A percentile compares a stretch with the other conserved stretches of the same genome.
phyloP scores from a whole-genome alignment of 805 yeast genomes.

The Ogataea saltuana region DNA sequence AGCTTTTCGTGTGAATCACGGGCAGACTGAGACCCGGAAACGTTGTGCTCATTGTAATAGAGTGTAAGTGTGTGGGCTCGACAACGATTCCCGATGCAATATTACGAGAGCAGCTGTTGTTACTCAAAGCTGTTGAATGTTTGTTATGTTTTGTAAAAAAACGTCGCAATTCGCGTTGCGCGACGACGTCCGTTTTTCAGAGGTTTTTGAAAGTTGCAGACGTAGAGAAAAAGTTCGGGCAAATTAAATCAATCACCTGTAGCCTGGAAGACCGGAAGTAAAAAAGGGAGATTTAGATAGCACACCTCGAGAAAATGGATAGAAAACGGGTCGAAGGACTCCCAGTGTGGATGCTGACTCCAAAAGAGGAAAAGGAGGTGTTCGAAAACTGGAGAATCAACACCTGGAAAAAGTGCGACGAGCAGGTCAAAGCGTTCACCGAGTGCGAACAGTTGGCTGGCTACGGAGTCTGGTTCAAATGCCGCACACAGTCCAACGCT shows the following conservation, averaged over 20 bases:
- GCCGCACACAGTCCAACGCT: slow-evolving; percentile 56
- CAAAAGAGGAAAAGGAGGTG: slow-evolving; percentile 72
- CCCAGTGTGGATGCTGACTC: slow-evolving; percentile 77
- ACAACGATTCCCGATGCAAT: too few species aligned
- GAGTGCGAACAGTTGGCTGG: slow-evolving; percentile 67
- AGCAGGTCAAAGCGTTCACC: slow-evolving; percentile 64
- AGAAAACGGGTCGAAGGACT: slow-evolving; percentile 39
- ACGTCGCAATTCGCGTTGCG: too few species aligned
- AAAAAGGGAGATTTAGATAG: too few species aligned
- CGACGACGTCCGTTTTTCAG: slow-evolving; percentile 5
- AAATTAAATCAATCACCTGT: too few species aligned
- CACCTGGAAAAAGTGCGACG: slow-evolving; percentile 68
- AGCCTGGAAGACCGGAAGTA: too few species aligned
- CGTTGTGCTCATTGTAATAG: slow-evolving; percentile 17
- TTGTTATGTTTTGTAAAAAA: too few species aligned
- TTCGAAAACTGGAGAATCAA: slow-evolving; percentile 67
- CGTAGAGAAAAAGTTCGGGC: too few species aligned
- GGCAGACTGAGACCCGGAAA: slow-evolving; percentile 25
- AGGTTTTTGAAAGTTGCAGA: not conserved
- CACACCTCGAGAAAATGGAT: slow-evolving; percentile 27
- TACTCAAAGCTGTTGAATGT: too few species aligned
- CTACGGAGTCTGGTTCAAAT: slow-evolving; percentile 63
- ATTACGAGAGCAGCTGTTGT: too few species aligned
- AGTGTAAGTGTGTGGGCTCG: not conserved
- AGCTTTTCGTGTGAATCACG: slow-evolving; percentile 21